phyloP scores from a whole-genome alignment of 23 red algal genomes.

The Gracilaria domingensis region DNA sequence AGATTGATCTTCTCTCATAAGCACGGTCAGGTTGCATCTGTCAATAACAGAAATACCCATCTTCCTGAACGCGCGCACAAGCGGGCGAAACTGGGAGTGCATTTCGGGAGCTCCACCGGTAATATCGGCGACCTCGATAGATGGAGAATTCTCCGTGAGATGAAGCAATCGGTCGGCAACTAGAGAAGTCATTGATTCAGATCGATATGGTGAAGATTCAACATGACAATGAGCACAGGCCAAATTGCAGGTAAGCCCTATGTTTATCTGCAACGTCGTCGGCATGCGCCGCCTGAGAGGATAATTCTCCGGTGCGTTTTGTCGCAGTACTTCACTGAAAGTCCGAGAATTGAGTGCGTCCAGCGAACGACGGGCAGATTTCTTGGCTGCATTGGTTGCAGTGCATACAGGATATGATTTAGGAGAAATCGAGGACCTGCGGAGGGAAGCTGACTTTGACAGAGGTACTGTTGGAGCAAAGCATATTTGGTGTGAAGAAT shows the following conservation, averaged over 20 bases:
- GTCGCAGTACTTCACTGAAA: background rate
- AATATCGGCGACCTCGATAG: slow-evolving; percentile 85
- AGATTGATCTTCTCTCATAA: slow-evolving; percentile 53
- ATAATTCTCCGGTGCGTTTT: background rate
- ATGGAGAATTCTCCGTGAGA: slow-evolving; percentile 39
- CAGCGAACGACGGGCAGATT: background rate
- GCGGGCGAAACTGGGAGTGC: slow-evolving; percentile 82
- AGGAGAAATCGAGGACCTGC: background rate
- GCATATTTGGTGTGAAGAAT: background rate
- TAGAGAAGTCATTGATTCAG: slow-evolving; percentile 82
- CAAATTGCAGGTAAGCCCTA: slow-evolving; percentile 96
- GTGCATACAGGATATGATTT: background rate
- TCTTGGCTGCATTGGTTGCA: background rate
- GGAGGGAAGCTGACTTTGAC: background rate
- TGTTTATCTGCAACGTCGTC: slow-evolving; percentile 93
- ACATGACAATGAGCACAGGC: slow-evolving; percentile 98
- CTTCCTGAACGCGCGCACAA: slow-evolving; percentile 56
- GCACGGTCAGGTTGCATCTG: slow-evolving; percentile 94
- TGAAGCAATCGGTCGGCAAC: slow-evolving; percentile 83
- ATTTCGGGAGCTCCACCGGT: slow-evolving; percentile 98
- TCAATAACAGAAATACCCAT: slow-evolving; percentile 80
- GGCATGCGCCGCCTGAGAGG: slow-evolving; percentile 40
- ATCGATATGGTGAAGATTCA: slow-evolving; percentile 90
- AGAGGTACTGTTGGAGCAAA: background rate
- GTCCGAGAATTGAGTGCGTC: background rate